A percentile compares a stretch with the other conserved stretches of the same genome.
Conservation (phyloP, 352 stramenopile genomes). For the Aphanomyces euteiches region DNA sequence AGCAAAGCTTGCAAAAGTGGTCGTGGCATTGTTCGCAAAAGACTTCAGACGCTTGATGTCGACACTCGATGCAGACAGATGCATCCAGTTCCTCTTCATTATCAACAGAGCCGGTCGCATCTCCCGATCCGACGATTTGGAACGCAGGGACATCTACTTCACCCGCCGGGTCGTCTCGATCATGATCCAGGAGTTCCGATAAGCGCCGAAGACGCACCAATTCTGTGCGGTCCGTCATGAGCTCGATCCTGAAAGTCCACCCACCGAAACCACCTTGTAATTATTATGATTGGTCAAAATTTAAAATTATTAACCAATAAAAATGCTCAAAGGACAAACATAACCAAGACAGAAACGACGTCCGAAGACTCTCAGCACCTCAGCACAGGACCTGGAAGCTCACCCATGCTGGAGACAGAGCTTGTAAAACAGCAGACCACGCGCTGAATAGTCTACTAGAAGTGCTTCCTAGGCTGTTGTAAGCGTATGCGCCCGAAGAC, state of each 20-base stretch:
- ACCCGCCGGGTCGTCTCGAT: background rate
- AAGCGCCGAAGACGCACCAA: slow-evolving; percentile 20
- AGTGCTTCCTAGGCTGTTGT: too few species aligned
- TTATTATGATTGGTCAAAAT: slow-evolving; percentile 26
- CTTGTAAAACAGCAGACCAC: too few species aligned
- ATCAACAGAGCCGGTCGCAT: slow-evolving; percentile 20
- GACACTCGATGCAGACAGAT: slow-evolving; percentile 25
- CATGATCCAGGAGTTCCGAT: slow-evolving; percentile 26
- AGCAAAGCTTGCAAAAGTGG: slow-evolving; percentile 86
- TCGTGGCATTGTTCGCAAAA: slow-evolving; percentile 84
- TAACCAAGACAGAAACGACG: too few species aligned
- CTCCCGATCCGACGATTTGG: background rate
- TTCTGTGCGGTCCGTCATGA: slow-evolving; percentile 26
- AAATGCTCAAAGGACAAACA: background rate
- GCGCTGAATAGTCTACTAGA: too few species aligned
- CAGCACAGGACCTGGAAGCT: too few species aligned
- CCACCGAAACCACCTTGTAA: slow-evolving; percentile 3
- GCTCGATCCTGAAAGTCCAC: background rate
- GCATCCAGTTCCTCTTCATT: slow-evolving; percentile 22
- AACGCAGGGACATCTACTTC: background rate
- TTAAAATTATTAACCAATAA: background rate
- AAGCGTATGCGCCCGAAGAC: too few species aligned
- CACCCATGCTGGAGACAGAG: too few species aligned
- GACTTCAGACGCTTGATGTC: slow-evolving; percentile 24
- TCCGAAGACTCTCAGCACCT: too few species aligned